Conservation (phyloP, 148 eudicot species). For the Talinum fruticosum region DNA sequence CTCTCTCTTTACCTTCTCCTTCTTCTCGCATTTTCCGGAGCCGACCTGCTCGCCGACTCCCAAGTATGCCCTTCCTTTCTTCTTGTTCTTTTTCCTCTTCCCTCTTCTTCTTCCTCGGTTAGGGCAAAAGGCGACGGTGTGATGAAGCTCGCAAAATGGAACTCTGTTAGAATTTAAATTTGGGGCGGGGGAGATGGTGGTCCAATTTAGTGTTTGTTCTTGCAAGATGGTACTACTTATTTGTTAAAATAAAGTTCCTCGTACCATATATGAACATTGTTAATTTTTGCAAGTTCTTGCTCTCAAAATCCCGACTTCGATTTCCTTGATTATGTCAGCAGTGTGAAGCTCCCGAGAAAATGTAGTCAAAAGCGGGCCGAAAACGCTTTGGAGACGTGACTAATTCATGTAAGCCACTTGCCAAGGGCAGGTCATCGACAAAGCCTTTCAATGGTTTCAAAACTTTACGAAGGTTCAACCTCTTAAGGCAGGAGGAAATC, state of each 20-base stretch:
- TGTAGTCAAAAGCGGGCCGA: constrained; percentile 1
- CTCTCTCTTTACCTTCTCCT: too few relatives aligned
- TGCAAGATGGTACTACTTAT: not conserved
- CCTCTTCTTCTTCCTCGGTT: too few relatives aligned
- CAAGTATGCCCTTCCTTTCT: too few relatives aligned
- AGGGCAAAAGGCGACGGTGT: too few relatives aligned
- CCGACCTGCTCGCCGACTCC: too few relatives aligned
- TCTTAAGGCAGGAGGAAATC: constrained; percentile 27
- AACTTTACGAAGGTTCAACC: constrained; percentile 3
- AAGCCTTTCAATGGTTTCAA: not conserved
- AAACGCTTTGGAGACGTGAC: constrained; percentile 18
- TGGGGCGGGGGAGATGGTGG: not conserved
- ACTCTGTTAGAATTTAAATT: too few relatives aligned
- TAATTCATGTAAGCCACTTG: constrained; percentile 11
- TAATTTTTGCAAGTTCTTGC: not conserved
- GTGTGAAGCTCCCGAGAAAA: constrained; percentile 28
- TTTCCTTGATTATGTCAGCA: constrained; percentile 33
- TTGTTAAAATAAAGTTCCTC: not conserved
- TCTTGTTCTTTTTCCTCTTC: too few relatives aligned
- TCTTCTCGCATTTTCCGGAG: too few relatives aligned
- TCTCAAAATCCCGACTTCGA: constrained; percentile 9
- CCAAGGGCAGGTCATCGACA: not conserved
- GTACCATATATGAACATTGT: not conserved
- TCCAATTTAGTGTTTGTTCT: not conserved
- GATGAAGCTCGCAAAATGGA: too few relatives aligned